phyloP scores from a whole-genome alignment of 192 early-diverging fungal species.

The Coemansia sp. region DNA sequence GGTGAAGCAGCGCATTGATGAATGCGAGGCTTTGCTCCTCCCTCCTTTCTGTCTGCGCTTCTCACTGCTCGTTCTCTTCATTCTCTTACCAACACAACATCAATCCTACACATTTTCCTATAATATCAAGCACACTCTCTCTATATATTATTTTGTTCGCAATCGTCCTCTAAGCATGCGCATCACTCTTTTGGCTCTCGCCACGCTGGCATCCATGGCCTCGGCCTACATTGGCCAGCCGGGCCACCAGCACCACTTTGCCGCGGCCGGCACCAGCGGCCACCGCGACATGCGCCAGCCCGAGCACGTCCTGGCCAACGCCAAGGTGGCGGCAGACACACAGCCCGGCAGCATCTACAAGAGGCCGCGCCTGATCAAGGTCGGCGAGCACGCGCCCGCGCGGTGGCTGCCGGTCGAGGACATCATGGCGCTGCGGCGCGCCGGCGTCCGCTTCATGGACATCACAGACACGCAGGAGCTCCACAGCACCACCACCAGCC shows the following conservation, averaged over 20 bases:
- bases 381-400: constrained; percentile 51
- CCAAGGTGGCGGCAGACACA: constrained; percentile 12
- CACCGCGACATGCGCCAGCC: neutral
- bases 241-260: constrained; percentile 17
- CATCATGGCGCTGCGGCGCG: constrained; percentile 64
- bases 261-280: neutral
- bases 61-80: too few relatives aligned
- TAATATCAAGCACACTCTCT: too few relatives aligned
- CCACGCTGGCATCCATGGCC: constrained; percentile 7
- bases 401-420: constrained; percentile 59
- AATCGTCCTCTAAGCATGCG: constrained; percentile 6
- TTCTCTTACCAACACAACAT: too few relatives aligned
- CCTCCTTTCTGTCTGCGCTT: too few relatives aligned
- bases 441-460: constrained; percentile 77
- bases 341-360: constrained; percentile 33
- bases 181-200: constrained; percentile 11
- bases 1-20: too few relatives aligned
- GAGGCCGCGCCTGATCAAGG: constrained; percentile 53
- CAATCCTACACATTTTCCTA: too few relatives aligned
- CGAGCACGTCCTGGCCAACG: neutral
- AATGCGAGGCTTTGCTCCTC: too few relatives aligned
- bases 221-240: constrained; percentile 1
- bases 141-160: neutral
- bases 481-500: constrained; percentile 4
- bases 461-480: constrained; percentile 71